phyloP scores from a whole-genome alignment of 2,329 filamentous ascomycete genomes.

The Trichoderma koningii region DNA sequence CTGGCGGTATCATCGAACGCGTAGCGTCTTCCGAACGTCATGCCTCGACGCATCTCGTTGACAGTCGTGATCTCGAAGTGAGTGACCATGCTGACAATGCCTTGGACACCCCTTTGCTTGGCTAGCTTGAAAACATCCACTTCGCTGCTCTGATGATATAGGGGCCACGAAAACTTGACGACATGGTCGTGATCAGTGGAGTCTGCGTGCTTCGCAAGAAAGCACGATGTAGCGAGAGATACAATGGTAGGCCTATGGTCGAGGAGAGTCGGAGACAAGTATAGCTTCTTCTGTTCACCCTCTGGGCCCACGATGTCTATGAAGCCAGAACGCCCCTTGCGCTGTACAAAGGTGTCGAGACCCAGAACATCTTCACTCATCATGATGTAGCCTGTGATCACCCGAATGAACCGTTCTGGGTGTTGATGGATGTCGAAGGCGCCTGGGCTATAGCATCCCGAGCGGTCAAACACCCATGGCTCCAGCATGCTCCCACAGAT shows the following conservation, averaged over 20 bases:
- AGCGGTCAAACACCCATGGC: conserved; percentile 22
- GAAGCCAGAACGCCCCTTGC: neutral
- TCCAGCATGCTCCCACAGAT: conserved; percentile 13
- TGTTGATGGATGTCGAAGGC: conserved; percentile 18
- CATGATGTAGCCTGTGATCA: conserved; percentile 12
- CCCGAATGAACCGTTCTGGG: neutral
- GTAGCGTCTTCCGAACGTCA: neutral
- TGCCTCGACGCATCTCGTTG: neutral
- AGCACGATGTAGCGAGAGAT: neutral
- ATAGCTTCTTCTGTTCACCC: neutral
- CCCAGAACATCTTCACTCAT: conserved; percentile 28
- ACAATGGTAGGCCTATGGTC: neutral
- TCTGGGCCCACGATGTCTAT: neutral
- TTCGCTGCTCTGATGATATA: neutral
- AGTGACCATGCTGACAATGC: neutral
- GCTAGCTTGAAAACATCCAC: neutral
- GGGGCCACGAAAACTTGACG: neutral
- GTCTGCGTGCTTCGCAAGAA: neutral
- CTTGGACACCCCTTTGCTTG: neutral
- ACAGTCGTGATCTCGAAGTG: neutral
- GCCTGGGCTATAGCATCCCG: conserved; percentile 21
- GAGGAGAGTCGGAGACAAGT: neutral
- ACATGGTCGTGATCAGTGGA: neutral
- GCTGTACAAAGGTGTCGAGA: conserved; percentile 11
- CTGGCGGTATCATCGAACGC: neutral